A percentile compares a stretch with the other conserved stretches of the same genome.
Evolutionary conservation across 257 asterid species (phyloP).

Genomic region (Nicotiana tomentosiformis): DNA sequence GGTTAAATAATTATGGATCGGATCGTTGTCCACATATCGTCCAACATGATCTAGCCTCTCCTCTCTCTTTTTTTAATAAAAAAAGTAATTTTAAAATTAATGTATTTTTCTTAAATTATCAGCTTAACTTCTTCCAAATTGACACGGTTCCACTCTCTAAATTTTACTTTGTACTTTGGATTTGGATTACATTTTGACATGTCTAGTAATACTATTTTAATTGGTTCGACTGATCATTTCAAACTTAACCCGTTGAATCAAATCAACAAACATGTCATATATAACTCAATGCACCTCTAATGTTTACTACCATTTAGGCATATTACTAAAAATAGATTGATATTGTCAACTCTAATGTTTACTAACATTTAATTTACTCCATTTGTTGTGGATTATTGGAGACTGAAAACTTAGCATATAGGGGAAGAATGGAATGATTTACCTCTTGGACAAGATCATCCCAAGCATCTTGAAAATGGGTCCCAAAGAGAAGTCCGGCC

Average conservation of each 20-base stretch:
- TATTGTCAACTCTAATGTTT: not conserved
- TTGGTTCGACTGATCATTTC: no score
- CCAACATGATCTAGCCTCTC: no score
- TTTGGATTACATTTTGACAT: no score
- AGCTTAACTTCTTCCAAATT: not conserved
- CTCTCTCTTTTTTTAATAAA: no score
- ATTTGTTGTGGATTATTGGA: not conserved
- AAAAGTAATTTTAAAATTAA: no score
- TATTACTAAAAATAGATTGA: not conserved
- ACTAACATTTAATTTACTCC: not conserved
- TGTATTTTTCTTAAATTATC: not conserved
- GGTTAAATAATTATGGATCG: not conserved
- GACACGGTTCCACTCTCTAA: no score
- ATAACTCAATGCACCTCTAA: not conserved
- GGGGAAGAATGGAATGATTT: not conserved
- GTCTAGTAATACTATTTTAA: no score
- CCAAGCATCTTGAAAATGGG: constrained; percentile 98
- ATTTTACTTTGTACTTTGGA: no score
- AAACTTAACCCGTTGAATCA: not conserved
- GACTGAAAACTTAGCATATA: not conserved
- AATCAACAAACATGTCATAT: no score
- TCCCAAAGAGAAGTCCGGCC: constrained; percentile 88
- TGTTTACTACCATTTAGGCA: no score
- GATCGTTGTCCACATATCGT: no score
- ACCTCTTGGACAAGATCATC: constrained; percentile 97